Percentiles rank a stretch among this genome's conserved stretches.
Evolutionary conservation across 192 early-diverging fungal genomes (phyloP).

Genomic region (Podila clonocystis): DNA sequence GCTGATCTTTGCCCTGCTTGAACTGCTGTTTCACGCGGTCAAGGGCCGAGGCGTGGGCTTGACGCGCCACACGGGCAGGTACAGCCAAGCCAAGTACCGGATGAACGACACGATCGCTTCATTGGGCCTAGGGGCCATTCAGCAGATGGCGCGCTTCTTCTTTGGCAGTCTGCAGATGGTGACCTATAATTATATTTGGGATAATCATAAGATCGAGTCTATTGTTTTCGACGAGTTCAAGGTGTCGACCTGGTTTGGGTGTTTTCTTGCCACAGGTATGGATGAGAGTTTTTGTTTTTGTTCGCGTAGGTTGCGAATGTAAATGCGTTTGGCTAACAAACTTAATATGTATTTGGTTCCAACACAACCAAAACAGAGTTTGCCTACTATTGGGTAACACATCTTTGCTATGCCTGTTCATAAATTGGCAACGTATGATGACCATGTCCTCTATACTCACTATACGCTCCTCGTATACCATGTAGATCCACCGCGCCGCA

Average conservation of each 20-base stretch:
- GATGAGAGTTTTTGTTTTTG: neutral
- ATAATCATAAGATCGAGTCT: constrained; percentile 51
- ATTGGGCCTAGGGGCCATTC: constrained; percentile 60
- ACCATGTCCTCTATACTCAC: neutral
- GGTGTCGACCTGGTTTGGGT: constrained; percentile 59
- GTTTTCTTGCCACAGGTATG: constrained; percentile 60
- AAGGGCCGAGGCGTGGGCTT: constrained; percentile 36
- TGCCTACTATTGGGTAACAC: constrained; percentile 40
- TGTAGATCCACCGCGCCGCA: constrained; percentile 65
- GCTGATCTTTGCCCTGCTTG: constrained; percentile 52
- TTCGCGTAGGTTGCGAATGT: no score
- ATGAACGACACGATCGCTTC: constrained; percentile 65
- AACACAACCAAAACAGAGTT: constrained; percentile 10
- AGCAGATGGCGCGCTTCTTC: constrained; percentile 63
- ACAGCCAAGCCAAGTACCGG: constrained; percentile 54
- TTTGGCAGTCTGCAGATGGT: constrained; percentile 51
- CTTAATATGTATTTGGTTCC: no score
- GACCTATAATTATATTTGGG: constrained; percentile 62
- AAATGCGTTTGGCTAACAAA: no score
- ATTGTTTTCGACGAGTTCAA: constrained; percentile 52
- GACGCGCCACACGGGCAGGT: constrained; percentile 39
- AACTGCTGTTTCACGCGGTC: constrained; percentile 40
- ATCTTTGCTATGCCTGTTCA: no score
- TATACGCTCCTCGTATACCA: neutral
- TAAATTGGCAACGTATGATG: no score